These are phyloP conservation scores for Polygonum aviculare DNA, from an alignment of 148 eudicot species.

Conservation along the genomic window DNA sequence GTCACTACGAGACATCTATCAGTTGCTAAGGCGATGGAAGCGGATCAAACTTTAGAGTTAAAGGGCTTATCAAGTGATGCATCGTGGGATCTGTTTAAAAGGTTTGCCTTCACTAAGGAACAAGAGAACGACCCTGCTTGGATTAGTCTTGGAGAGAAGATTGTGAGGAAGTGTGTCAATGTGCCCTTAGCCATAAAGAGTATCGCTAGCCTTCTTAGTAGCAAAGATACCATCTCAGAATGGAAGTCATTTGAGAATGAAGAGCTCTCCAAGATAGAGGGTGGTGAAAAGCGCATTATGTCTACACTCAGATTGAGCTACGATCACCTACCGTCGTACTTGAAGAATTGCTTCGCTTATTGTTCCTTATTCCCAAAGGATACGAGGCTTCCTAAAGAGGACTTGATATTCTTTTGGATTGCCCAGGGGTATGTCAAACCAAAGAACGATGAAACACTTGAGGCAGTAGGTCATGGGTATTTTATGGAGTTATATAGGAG, in stretches of 20 bases:
- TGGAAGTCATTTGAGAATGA: not conserved
- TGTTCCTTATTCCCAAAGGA: constrained; percentile 8
- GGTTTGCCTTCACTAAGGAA: not conserved
- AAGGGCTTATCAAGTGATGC: constrained; percentile 16
- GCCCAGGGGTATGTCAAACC: not conserved
- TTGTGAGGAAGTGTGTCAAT: not conserved
- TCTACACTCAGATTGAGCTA: not conserved
- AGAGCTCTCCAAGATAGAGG: not conserved
- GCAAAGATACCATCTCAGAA: not conserved
- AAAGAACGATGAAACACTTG: not conserved
- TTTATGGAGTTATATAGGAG: not conserved
- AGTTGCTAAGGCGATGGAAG: not conserved
- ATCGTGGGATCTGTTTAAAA: constrained; percentile 13
- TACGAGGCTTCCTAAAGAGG: too few species aligned
- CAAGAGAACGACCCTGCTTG: not conserved
- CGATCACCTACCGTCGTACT: not conserved
- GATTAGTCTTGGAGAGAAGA: not conserved
- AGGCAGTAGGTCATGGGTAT: not conserved
- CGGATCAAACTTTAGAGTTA: not conserved
- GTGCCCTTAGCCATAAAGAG: not conserved
- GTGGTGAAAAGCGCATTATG: not conserved
- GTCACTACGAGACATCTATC: not conserved
- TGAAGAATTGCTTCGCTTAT: constrained; percentile 11
- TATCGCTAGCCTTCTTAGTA: not conserved
- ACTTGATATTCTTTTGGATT: constrained; percentile 1